Conservation (phyloP, 352 stramenopile species). For the Halophytophthora polymorphica region DNA sequence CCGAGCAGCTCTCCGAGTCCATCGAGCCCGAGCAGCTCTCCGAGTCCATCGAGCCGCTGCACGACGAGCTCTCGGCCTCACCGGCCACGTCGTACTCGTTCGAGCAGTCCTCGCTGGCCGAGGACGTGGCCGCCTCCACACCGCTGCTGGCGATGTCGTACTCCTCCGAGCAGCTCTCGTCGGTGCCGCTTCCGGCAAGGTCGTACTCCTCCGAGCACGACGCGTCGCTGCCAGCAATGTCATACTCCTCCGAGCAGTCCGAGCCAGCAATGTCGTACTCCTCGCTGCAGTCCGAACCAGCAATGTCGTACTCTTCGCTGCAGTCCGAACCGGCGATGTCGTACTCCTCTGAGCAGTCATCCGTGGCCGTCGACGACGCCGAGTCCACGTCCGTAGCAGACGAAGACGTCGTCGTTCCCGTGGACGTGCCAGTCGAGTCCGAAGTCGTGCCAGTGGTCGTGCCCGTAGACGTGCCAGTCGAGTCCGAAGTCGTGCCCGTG, state of each 20-base stretch:
- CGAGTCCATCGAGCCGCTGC: neutral
- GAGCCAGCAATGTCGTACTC: slow-evolving; percentile 25
- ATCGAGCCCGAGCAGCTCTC: too few relatives aligned
- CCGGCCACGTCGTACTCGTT: slow-evolving; percentile 5
- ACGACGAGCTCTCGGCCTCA: neutral
- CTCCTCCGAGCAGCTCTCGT: slow-evolving; percentile 5
- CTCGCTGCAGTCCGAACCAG: slow-evolving; percentile 23
- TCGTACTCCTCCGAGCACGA: slow-evolving; percentile 17
- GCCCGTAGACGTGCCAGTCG: neutral
- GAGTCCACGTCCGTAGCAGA: slow-evolving; percentile 5
- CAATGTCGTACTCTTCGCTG: slow-evolving; percentile 23
- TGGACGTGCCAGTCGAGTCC: slow-evolving; percentile 4
- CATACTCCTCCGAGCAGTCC: slow-evolving; percentile 11
- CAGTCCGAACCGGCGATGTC: slow-evolving; percentile 11
- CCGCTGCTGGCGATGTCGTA: slow-evolving; percentile 5
- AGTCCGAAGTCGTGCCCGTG: slow-evolving; percentile 4
- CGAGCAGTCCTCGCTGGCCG: slow-evolving; percentile 8
- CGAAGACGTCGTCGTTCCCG: slow-evolving; percentile 8
- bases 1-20: neutral
- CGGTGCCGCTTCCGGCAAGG: slow-evolving; percentile 8
- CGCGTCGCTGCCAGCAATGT: slow-evolving; percentile 7
- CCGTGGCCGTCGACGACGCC: slow-evolving; percentile 4
- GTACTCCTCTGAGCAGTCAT: slow-evolving; percentile 15
- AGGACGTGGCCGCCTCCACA: slow-evolving; percentile 3
- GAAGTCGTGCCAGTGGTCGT: slow-evolving; percentile 7